Percentiles rank a stretch among this genome's conserved stretches.
Evolutionary conservation across 768 basidiomycete species (phyloP).

Genomic region (Podaxis sp.): DNA sequence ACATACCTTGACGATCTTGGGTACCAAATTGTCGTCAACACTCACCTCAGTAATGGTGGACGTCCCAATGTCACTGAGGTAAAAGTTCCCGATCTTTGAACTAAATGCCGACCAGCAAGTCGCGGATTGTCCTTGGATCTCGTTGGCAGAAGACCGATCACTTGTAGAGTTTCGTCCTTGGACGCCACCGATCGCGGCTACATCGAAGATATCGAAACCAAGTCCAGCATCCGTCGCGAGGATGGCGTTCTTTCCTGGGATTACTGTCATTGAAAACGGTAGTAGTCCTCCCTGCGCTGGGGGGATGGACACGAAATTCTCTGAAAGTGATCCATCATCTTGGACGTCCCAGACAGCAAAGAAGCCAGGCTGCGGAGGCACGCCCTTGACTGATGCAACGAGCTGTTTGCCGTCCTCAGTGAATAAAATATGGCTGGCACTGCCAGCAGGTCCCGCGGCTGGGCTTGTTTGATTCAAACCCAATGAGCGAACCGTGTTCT

Average conservation of each 20-base stretch:
- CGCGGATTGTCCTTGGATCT: constrained; percentile 39
- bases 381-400: constrained; percentile 49
- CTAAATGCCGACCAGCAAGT: constrained; percentile 46
- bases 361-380: constrained; percentile 47
- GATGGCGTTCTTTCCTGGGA: constrained; percentile 32
- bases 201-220: constrained; percentile 39
- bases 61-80: constrained; percentile 43
- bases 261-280: constrained; percentile 49
- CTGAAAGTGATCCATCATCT: constrained; percentile 43
- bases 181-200: constrained; percentile 19
- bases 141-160: constrained; percentile 27
- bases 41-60: constrained; percentile 43
- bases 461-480: constrained; percentile 52
- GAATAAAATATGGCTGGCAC: constrained; percentile 46
- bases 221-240: constrained; percentile 40
- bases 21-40: constrained; percentile 44
- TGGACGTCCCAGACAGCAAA: constrained; percentile 51
- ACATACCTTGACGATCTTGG: constrained; percentile 42
- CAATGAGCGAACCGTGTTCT: constrained; percentile 42
- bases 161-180: constrained; percentile 29
- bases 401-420: constrained; percentile 42
- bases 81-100: constrained; percentile 43
- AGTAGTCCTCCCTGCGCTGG: constrained; percentile 39
- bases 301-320: constrained; percentile 34
- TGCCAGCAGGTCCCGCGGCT: constrained; percentile 46